Percentiles rank a stretch among this genome's conserved stretches.
phyloP scores from a whole-genome alignment of 192 early-diverging fungal genomes.

The Entomortierella beljakovae region DNA sequence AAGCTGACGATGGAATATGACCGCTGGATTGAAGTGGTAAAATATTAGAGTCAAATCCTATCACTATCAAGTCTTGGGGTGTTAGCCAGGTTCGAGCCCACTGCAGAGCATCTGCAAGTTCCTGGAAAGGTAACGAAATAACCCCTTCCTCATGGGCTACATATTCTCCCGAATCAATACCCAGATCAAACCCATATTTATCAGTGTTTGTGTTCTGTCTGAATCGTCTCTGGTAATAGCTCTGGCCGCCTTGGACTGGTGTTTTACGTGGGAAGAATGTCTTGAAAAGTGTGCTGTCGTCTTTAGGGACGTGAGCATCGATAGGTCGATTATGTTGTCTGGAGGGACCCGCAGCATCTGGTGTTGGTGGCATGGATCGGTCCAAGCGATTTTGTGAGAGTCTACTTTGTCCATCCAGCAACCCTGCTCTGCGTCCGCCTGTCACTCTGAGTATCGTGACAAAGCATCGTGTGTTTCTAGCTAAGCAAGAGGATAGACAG shows the following conservation, averaged over 20 bases:
- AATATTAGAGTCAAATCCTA: constrained; percentile 27
- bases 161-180: neutral
- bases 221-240: constrained; percentile 7
- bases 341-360: neutral
- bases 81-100: constrained; percentile 37
- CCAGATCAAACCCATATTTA: neutral
- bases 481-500: constrained; percentile 65
- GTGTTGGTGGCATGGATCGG: constrained; percentile 18
- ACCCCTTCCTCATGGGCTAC: constrained; percentile 18
- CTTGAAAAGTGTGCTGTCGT: constrained; percentile 28
- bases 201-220: neutral
- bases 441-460: constrained; percentile 66
- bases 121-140: constrained; percentile 28
- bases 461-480: constrained; percentile 57
- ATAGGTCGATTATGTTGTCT: neutral
- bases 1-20: neutral
- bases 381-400: neutral
- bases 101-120: constrained; percentile 31
- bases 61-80: constrained; percentile 41
- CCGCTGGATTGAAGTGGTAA: neutral
- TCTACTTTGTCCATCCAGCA: neutral
- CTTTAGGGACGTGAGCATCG: constrained; percentile 18
- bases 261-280: constrained; percentile 35
- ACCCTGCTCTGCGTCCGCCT: neutral
- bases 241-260: constrained; percentile 11